A percentile compares a stretch with the other conserved stretches of the same genome.
Evolutionary conservation across 371 early-diverging fungal species (phyloP).

Genomic region (Mucor mucedo): DNA sequence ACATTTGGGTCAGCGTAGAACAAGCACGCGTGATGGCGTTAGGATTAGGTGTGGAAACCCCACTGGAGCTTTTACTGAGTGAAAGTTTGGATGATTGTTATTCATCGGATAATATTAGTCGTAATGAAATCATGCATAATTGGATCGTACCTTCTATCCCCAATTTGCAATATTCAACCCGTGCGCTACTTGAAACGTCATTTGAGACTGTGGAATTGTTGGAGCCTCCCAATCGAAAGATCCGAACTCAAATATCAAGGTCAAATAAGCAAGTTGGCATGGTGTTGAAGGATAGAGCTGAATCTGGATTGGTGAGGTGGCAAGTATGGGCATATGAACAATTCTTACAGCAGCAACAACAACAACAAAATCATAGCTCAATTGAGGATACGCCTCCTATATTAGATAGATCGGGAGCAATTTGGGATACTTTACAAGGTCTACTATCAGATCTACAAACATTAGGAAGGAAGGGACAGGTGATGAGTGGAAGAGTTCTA

Average conservation of each 20-base stretch:
- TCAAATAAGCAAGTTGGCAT: constrained; percentile 37
- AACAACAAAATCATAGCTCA: background rate
- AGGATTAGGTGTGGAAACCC: constrained; percentile 34
- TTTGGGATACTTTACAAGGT: constrained; percentile 53
- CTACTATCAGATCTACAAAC: constrained; percentile 46
- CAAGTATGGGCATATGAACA: constrained; percentile 48
- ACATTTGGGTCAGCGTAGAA: constrained; percentile 46
- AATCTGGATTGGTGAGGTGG: constrained; percentile 46
- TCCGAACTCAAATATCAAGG: constrained; percentile 45
- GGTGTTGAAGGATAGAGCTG: constrained; percentile 45
- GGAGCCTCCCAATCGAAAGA: constrained; percentile 26
- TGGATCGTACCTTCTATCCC: constrained; percentile 48
- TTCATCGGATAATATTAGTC: constrained; percentile 36
- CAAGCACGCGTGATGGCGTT: constrained; percentile 41
- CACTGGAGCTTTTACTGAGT: constrained; percentile 26
- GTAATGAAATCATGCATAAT: constrained; percentile 52
- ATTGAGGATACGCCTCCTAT: background rate
- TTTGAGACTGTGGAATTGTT: constrained; percentile 25
- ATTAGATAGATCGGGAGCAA: constrained; percentile 26
- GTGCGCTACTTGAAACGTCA: constrained; percentile 41
- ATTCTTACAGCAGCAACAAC: constrained; percentile 25
- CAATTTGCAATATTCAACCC: constrained; percentile 43
- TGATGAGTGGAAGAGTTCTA: constrained; percentile 29
- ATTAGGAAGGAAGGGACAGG: constrained; percentile 12
- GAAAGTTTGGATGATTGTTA: constrained; percentile 24